These are phyloP conservation scores for Didymella arachidicola DNA, from an alignment of 2,329 filamentous ascomycete species.

Conservation along the genomic window DNA sequence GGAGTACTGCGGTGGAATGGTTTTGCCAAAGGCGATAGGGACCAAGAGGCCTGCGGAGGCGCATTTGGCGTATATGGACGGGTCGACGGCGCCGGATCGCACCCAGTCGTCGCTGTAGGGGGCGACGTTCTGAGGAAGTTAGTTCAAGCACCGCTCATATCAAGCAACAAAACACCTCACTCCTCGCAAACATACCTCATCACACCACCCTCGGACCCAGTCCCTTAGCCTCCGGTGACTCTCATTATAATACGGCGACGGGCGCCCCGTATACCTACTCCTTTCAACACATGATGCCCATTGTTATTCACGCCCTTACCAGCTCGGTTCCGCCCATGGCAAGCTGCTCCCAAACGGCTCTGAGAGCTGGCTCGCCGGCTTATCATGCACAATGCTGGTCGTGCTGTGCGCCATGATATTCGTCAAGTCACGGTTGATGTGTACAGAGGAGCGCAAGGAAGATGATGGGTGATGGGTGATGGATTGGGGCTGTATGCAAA, in stretches of 20 bases:
- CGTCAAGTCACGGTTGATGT: neutral
- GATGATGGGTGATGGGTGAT: neutral
- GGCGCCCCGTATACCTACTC: conserved; percentile 42
- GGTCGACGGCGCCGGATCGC: conserved; percentile 35
- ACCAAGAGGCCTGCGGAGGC: conserved; percentile 42
- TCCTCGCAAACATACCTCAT: conserved; percentile 28
- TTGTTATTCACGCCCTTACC: conserved; percentile 21
- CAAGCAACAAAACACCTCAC: too few species aligned
- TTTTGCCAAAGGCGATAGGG: conserved; percentile 42
- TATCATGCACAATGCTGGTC: conserved; percentile 16
- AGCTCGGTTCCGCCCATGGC: conserved; percentile 43
- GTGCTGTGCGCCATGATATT: conserved; percentile 16
- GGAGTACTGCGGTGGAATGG: conserved; percentile 38
- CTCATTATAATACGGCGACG: conserved; percentile 45
- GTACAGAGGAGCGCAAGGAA: neutral
- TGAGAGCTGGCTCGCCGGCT: conserved; percentile 21
- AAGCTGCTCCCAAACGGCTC: conserved; percentile 39
- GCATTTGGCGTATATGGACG: conserved; percentile 37
- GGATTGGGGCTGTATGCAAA: conserved; percentile 3
- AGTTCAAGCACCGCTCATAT: conserved; percentile 1
- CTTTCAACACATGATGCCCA: neutral
- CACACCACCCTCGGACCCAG: conserved; percentile 41
- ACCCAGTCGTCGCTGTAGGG: conserved; percentile 41
- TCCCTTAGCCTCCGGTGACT: conserved; percentile 40
- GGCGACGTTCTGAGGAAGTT: conserved; percentile 33